Base-by-base conservation (phyloP, 352 stramenopile species). In the Globisporangium spinosum region DNA sequence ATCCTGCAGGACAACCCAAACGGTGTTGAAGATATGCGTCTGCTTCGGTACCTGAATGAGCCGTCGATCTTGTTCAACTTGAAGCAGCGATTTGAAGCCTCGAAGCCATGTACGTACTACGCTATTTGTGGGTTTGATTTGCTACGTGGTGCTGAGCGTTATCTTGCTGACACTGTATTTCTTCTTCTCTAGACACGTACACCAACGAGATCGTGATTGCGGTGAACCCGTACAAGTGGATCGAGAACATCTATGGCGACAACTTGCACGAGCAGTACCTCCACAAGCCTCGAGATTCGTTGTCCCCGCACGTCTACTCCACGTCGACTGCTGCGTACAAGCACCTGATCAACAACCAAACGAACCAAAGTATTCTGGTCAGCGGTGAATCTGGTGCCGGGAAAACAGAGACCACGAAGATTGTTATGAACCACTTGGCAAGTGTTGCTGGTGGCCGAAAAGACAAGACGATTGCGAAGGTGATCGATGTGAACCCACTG, bases 341-440 rank as follows among this genome's bases (percentile, higher is more conserved):
- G 63, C 85, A 93, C 71, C 88, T 95, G 85, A 94, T 73, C 27
- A 65, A 73, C 7, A 83, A 85, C 65, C 65, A 87, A 2, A 83
- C 84, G 75, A 96, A 96, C 68, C 89, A 97, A 59, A 93, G 82
- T 70, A 97, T 97, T 66, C 67, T 97, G 27, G 89, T 97, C 15
- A 96, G 83, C 70, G 89, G 89, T 25, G 89, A 97, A 67, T 94
- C 83, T 15, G 89, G 89, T 72, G 89, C 89, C 3, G 89, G 89
- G 38, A 99, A 99, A 78, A 99, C 97, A 8, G 97, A 99, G 82
- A 98, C 96, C 8, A 98, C 95, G 29, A 99, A 99, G 75, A 95
- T 96, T 67, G 84, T 96, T 54, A 96, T 95, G 89, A 94, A 96
- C 67, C 89, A 95, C 70, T 67, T 96, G 51, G 89, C 87, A 3